These are phyloP conservation scores for Malus sylvestris DNA, from an alignment of 306 rosid species.

Conservation along the genomic window DNA sequence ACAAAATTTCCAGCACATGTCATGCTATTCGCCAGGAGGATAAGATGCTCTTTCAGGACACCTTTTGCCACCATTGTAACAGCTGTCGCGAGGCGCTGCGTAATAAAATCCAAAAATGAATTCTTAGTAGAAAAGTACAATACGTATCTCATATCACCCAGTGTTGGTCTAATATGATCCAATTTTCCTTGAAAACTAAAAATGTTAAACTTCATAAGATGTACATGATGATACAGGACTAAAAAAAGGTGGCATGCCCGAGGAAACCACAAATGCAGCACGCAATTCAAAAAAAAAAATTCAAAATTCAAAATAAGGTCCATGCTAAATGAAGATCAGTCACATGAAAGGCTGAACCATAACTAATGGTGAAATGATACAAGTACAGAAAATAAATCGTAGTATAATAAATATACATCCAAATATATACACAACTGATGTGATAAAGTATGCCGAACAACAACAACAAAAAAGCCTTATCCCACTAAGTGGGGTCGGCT, in stretches of 20 bases:
- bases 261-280: neutral
- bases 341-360: neutral
- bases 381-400: neutral
- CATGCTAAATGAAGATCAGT: neutral
- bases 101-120: conserved; percentile 2
- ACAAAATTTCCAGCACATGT: conserved; percentile 80
- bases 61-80: conserved; percentile 92
- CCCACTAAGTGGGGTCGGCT: no score
- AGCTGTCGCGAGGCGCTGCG: conserved; percentile 75
- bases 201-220: neutral
- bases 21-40: conserved; percentile 86
- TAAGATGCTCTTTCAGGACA: conserved; percentile 88
- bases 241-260: neutral
- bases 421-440: neutral
- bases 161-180: neutral
- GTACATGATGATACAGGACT: neutral
- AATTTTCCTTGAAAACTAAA: neutral
- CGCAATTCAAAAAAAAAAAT: neutral
- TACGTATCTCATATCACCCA: neutral
- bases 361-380: neutral
- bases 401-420: neutral
- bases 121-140: neutral
- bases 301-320: neutral
- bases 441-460: no score
- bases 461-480: no score